phyloP scores from a whole-genome alignment of 1,284 basidiomycete genomes.

The Dichomitus squalens region DNA sequence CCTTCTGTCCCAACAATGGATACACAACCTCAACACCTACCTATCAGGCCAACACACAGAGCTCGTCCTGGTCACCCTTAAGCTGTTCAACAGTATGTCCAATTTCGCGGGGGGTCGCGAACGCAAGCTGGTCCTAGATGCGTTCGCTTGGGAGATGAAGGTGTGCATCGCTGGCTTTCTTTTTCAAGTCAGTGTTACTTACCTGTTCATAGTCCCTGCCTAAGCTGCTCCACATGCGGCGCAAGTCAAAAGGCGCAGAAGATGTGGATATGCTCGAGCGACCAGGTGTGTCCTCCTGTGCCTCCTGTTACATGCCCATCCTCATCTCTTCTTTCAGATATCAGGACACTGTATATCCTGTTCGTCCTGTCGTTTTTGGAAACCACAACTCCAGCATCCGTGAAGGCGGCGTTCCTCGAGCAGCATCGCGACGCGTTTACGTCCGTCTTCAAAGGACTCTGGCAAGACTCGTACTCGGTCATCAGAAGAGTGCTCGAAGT shows the following conservation, averaged over 20 bases:
- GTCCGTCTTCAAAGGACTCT: constrained; percentile 69
- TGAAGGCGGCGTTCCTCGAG: constrained; percentile 68
- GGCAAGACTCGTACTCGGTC: constrained; percentile 61
- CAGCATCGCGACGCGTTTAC: constrained; percentile 63
- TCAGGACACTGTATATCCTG: constrained; percentile 68
- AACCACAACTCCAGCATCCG: constrained; percentile 42
- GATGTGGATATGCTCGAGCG: constrained; percentile 45
- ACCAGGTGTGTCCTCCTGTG: constrained; percentile 52
- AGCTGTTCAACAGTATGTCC: constrained; percentile 62
- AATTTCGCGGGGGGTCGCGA: constrained; percentile 66
- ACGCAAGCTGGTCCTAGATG: constrained; percentile 59
- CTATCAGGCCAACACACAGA: constrained; percentile 63
- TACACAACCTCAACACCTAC: constrained; percentile 58
- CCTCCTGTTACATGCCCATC: background rate
- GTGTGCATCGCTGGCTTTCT: constrained; percentile 35
- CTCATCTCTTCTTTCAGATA: constrained; percentile 47
- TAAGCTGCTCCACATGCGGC: constrained; percentile 70
- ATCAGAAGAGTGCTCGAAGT: constrained; percentile 61
- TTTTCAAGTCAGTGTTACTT: background rate
- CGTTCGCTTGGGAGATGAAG: constrained; percentile 78
- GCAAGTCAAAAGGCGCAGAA: constrained; percentile 50
- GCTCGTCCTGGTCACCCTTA: constrained; percentile 63
- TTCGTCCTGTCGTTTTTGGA: constrained; percentile 74
- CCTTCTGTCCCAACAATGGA: constrained; percentile 55
- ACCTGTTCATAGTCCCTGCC: constrained; percentile 52